Evolutionary conservation across 169 alveolate genomes (phyloP).

Genomic region (Babesia ovis): DNA sequence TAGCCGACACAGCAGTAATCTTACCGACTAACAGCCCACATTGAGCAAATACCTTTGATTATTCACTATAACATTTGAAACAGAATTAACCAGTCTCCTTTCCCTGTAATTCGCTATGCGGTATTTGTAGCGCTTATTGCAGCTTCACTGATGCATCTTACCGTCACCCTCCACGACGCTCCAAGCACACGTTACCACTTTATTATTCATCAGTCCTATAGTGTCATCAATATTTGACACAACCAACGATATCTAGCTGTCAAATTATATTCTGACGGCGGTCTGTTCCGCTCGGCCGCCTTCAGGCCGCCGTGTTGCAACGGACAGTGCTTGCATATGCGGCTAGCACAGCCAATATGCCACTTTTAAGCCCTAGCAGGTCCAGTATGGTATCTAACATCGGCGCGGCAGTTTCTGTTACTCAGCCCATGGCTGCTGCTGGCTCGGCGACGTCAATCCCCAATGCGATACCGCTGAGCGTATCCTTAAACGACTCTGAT

Average conservation of each 20-base stretch:
- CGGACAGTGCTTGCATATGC: not conserved
- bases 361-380: not conserved
- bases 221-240: not conserved
- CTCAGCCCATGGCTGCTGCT: slow-evolving; percentile 24
- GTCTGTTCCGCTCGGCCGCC: not conserved
- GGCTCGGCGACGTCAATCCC: slow-evolving; percentile 1
- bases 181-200: not conserved
- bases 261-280: not conserved
- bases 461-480: not conserved
- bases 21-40: no score
- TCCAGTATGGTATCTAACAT: slow-evolving; percentile 1
- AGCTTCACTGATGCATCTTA: not conserved
- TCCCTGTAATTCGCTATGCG: no score
- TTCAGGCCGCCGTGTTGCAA: slow-evolving; percentile 1
- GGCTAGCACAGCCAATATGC: not conserved
- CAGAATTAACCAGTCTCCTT: no score
- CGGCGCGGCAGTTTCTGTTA: not conserved
- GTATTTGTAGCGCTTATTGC: not conserved
- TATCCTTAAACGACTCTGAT: slow-evolving; percentile 19
- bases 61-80: no score
- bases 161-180: not conserved
- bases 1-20: not conserved
- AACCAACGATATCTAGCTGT: not conserved
- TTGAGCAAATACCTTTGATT: no score
- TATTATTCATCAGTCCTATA: not conserved